Evolutionary conservation across 257 asterid genomes (phyloP).

Genomic region (Solanum pinnatisectum): DNA sequence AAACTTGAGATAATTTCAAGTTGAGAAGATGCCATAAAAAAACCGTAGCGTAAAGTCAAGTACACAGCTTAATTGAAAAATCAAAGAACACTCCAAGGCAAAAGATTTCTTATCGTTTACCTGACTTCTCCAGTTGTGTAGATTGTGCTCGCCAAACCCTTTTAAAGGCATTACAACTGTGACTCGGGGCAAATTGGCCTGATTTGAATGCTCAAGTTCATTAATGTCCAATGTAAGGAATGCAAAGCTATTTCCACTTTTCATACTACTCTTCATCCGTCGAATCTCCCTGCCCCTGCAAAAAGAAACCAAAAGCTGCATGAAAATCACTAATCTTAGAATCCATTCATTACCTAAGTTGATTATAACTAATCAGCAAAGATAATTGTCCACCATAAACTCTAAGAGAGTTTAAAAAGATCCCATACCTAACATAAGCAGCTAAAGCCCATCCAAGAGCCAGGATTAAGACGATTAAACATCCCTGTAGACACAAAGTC

Average conservation of each 20-base stretch:
- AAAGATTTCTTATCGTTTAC: constrained; percentile 23
- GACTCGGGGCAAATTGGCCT: constrained; percentile 76
- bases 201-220: constrained; percentile 78
- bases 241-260: constrained; percentile 63
- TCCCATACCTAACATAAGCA: constrained; percentile 72
- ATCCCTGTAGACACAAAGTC: constrained; percentile 54
- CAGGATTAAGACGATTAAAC: constrained; percentile 59
- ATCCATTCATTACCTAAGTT: not conserved
- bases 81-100: not conserved
- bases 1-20: not conserved
- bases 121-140: constrained; percentile 98
- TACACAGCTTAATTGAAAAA: not conserved
- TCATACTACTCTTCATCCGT: constrained; percentile 40
- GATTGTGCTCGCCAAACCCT: constrained; percentile 97
- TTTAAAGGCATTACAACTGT: constrained; percentile 95
- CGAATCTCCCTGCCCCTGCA: constrained; percentile 81
- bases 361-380: not conserved
- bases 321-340: constrained; percentile 1
- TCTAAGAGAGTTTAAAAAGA: not conserved
- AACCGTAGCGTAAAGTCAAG: not conserved
- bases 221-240: constrained; percentile 63
- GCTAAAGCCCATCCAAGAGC: constrained; percentile 98
- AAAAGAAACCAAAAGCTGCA: constrained; percentile 7
- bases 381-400: not conserved
- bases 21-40: not conserved